Evolutionary conservation across 2,329 filamentous ascomycete genomes (phyloP).

Genomic region (Colletotrichum coccodes): DNA sequence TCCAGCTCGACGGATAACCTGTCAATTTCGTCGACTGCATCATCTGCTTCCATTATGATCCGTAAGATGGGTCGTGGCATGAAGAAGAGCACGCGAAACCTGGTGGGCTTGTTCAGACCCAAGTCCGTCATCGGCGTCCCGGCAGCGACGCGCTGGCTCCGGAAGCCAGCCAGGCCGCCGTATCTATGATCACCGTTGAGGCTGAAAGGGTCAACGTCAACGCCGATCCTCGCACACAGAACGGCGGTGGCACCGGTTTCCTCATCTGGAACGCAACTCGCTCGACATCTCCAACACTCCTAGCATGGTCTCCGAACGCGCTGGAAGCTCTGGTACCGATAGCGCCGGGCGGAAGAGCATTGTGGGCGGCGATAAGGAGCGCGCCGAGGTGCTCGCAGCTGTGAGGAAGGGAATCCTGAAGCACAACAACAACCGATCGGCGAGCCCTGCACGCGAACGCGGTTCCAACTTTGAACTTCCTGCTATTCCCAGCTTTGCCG

Average conservation of each 20-base stretch:
- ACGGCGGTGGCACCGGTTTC: slow-evolving; percentile 81
- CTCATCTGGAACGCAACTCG: slow-evolving; percentile 84
- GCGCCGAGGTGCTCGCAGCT: slow-evolving; percentile 89
- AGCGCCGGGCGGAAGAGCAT: slow-evolving; percentile 83
- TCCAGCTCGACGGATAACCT: slow-evolving; percentile 94
- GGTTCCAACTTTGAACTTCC: slow-evolving; percentile 54
- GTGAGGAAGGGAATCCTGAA: slow-evolving; percentile 97
- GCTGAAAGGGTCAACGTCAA: slow-evolving; percentile 89
- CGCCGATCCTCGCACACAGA: slow-evolving; percentile 72
- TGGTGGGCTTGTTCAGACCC: slow-evolving; percentile 93
- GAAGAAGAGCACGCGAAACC: slow-evolving; percentile 90
- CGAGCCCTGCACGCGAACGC: slow-evolving; percentile 30
- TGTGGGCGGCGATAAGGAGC: slow-evolving; percentile 87
- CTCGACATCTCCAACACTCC: slow-evolving; percentile 71
- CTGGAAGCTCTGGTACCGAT: slow-evolving; percentile 68
- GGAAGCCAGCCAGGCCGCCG: slow-evolving; percentile 80
- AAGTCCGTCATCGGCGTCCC: slow-evolving; percentile 89
- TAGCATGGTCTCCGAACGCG: slow-evolving; percentile 58
- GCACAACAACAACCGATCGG: slow-evolving; percentile 71
- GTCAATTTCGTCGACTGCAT: slow-evolving; percentile 89
- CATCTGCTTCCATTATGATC: slow-evolving; percentile 92
- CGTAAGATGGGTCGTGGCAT: slow-evolving; percentile 99
- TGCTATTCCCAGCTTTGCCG: slow-evolving; percentile 71
- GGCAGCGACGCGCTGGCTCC: slow-evolving; percentile 73
- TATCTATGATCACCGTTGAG: slow-evolving; percentile 96